These are phyloP conservation scores for Aureobasidium pullulans DNA, from an alignment of 2,329 filamentous ascomycete genomes.

Conservation along the genomic window DNA sequence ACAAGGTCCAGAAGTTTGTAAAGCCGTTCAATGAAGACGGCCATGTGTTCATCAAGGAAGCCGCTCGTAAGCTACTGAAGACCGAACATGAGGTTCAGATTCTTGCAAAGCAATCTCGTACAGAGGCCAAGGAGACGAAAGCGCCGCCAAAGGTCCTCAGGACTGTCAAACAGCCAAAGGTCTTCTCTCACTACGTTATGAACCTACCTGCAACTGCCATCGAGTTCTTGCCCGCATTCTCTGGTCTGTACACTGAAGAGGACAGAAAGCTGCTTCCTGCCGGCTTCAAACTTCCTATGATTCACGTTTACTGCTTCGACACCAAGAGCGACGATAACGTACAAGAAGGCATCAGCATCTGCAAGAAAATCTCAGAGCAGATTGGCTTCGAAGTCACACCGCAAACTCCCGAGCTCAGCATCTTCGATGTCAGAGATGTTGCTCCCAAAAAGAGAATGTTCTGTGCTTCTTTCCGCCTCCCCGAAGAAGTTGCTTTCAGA, in stretches of 20 bases:
- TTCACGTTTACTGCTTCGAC: conserved; percentile 94
- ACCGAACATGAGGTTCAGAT: conserved; percentile 46
- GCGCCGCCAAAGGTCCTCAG: conserved; percentile 29
- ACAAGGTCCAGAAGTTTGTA: conserved; percentile 72
- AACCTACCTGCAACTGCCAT: conserved; percentile 89
- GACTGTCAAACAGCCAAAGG: conserved; percentile 52
- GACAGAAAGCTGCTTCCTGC: conserved; percentile 20
- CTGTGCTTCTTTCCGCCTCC: conserved; percentile 85
- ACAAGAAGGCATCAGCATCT: conserved; percentile 53
- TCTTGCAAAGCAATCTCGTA: conserved; percentile 28
- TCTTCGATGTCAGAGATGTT: conserved; percentile 71
- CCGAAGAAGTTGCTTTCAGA: conserved; percentile 72
- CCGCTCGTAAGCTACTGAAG: conserved; percentile 51
- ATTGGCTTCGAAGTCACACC: conserved; percentile 52
- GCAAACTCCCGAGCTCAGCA: conserved; percentile 49
- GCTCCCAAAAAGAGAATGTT: conserved; percentile 95
- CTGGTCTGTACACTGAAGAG: conserved; percentile 60
- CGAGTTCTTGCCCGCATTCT: conserved; percentile 70
- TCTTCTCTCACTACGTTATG: conserved; percentile 94
- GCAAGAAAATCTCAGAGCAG: conserved; percentile 56
- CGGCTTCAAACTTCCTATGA: conserved; percentile 56
- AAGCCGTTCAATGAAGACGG: conserved; percentile 77
- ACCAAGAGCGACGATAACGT: conserved; percentile 70
- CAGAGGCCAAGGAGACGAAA: conserved; percentile 16
- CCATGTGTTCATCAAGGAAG: conserved; percentile 65